Conservation (phyloP, 345 rosid genomes). For the Aquilaria yunnanensis region DNA sequence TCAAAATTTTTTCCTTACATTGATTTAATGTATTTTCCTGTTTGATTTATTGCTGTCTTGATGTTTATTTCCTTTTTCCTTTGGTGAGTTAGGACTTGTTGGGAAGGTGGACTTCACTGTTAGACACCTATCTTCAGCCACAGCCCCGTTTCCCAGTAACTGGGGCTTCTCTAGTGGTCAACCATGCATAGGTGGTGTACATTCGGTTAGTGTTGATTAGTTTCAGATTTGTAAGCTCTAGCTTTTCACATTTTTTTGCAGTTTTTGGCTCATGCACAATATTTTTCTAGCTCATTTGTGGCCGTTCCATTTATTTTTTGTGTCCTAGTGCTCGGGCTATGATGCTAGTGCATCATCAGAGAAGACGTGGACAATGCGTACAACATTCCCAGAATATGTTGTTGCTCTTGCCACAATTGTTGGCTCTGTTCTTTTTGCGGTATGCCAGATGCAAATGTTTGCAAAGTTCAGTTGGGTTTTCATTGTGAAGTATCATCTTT, state of each 20-base stretch:
- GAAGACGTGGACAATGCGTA: constrained; percentile 92
- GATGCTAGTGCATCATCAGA: constrained; percentile 65
- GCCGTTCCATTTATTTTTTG: constrained; percentile 8
- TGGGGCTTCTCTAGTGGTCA: constrained; percentile 58
- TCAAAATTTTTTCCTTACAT: too few species aligned
- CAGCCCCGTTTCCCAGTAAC: constrained; percentile 60
- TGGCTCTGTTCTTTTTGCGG: constrained; percentile 96
- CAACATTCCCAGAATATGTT: constrained; percentile 95
- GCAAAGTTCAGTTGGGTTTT: background rate
- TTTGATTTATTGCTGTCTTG: constrained; percentile 1
- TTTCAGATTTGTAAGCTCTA: constrained; percentile 1
- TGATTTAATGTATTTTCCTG: background rate
- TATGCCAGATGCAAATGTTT: constrained; percentile 31
- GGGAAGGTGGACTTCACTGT: constrained; percentile 99
- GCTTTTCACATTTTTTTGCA: background rate
- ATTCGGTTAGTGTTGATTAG: constrained; percentile 41
- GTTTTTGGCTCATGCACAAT: background rate
- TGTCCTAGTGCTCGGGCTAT: constrained; percentile 75
- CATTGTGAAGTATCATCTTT: too few species aligned
- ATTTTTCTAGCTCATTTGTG: constrained; percentile 9
- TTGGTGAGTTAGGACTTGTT: constrained; percentile 51
- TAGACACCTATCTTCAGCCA: constrained; percentile 81
- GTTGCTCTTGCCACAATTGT: constrained; percentile 97
- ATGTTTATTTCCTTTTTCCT: constrained; percentile 11
- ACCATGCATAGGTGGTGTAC: constrained; percentile 61